Conservation (phyloP, 78 protist genomes). For the Dictyostelium intermedium region DNA sequence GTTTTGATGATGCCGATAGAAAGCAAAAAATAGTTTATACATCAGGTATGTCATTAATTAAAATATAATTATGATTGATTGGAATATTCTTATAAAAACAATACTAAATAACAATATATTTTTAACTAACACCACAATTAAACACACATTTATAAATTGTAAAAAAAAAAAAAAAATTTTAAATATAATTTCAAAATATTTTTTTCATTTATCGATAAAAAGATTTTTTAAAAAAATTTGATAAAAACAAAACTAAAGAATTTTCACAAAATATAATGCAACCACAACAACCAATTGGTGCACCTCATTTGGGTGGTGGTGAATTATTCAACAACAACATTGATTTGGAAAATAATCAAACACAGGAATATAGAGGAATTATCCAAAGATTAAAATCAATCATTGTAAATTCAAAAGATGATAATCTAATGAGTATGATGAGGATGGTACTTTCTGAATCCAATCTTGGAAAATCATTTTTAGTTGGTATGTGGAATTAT, state of each 20-base stretch:
- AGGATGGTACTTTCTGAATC: conserved; percentile 12
- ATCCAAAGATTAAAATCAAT: conserved; percentile 64
- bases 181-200: neutral
- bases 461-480: conserved; percentile 53
- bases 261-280: conserved; percentile 24
- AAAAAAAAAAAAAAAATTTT: no score
- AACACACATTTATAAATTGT: neutral
- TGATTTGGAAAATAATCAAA: conserved; percentile 28
- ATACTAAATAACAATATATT: neutral
- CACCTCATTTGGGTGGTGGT: neutral
- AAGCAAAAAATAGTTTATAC: conserved; percentile 74
- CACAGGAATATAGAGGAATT: conserved; percentile 18
- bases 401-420: conserved; percentile 41
- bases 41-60: conserved; percentile 20
- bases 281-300: conserved; percentile 20
- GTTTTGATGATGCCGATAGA: conserved; percentile 5
- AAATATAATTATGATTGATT: neutral
- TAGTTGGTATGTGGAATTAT: conserved; percentile 16
- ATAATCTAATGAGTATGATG: conserved; percentile 34
- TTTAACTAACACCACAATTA: neutral
- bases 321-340: neutral
- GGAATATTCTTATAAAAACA: neutral
- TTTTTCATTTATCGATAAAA: neutral
- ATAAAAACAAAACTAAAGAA: conserved; percentile 27
- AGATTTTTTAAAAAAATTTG: conserved; percentile 40